Evolutionary conservation across 2,329 filamentous ascomycete species (phyloP), one percentile per base, ranked within the genome.

Genomic region (Fusarium sp.): DNA sequence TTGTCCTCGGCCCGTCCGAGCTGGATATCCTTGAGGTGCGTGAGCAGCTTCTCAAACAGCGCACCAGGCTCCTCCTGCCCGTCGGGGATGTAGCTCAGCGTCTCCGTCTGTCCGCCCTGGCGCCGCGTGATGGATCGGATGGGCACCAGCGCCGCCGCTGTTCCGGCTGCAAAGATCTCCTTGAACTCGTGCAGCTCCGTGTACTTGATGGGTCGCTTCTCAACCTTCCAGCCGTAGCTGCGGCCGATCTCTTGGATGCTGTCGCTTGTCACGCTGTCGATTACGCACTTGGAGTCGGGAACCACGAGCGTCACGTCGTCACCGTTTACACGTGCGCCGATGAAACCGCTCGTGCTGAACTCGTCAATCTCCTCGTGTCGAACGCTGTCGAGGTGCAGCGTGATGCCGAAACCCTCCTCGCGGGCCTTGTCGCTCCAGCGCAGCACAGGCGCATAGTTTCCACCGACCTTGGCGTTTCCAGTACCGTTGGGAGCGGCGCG

Each of bases 391-490:
- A 98, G 84, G 79, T 98, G 95, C 76, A 98, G 85, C 2, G 95
- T 98, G 77, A 98, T 98, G n/a, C 94, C 95, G 77, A 89, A 98
- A 34, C 95, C 95, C 64, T 94, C 88, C 16, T 85, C 83, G 62
- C 91, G 85, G 1, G 96, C 95, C 76, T 88, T 91, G 75, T 97
- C 94, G 77, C 93, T 97, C 87, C 94, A 94, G 60, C 92, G 87
- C 76, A 98, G 82, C 6, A 98, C 95, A 3, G 95, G 95, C 10
- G 95, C 95, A 78, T 98, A 98, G 83, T 98, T 98, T 13, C 95
- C 96, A 28, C 96, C 95, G 4, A 98, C 88, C 83, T 98, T 98
- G n/a, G 94, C 95, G 67, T 90, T 91, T 0, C 95, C 95, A 0
- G 93, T 97, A 1, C 95, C 95, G 75, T 94, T 90, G 1, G 96